Percentiles rank a stretch among this genome's conserved stretches.
These are phyloP conservation scores for Dianthus caryophyllus DNA, from an alignment of 148 eudicot species.

Conservation along the genomic window DNA sequence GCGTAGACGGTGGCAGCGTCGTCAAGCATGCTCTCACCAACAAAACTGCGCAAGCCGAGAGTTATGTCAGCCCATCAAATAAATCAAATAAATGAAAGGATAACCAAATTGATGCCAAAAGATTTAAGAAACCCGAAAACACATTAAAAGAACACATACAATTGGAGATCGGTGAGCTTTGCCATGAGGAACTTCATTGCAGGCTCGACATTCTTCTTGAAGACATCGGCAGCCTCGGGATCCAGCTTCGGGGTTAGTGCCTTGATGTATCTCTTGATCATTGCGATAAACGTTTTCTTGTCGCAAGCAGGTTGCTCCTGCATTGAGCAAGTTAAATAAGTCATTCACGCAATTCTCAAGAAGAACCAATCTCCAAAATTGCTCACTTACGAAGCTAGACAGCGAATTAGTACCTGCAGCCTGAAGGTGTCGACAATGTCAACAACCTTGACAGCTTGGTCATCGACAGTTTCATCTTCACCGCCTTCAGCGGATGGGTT, in stretches of 20 bases:
- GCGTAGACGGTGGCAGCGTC: constrained; percentile 38
- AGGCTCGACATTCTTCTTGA: constrained; percentile 39
- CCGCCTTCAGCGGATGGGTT: constrained; percentile 94
- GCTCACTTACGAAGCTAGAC: background rate
- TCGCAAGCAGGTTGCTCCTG: constrained; percentile 54
- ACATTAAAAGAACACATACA: constrained; percentile 25
- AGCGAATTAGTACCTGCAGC: constrained; percentile 28
- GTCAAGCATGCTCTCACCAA: constrained; percentile 51
- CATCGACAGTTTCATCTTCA: constrained; percentile 48
- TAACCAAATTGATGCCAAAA: too few relatives aligned
- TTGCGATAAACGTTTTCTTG: constrained; percentile 43
- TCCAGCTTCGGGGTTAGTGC: constrained; percentile 34
- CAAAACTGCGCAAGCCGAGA: constrained; percentile 29
- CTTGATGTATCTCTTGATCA: constrained; percentile 46
- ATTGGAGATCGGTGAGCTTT: constrained; percentile 46
- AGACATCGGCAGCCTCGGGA: constrained; percentile 25
- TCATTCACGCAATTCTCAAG: background rate
- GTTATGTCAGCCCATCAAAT: background rate
- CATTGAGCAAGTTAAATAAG: background rate
- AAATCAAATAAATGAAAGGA: too few relatives aligned
- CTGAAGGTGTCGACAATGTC: constrained; percentile 53
- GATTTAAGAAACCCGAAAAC: too few relatives aligned
- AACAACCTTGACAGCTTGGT: constrained; percentile 43
- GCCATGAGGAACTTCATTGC: constrained; percentile 43
- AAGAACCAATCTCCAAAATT: too few relatives aligned